Evolutionary conservation across 257 asterid species (phyloP), one percentile per base, ranked within the genome.

Genomic region (Euphrasia confusa): DNA sequence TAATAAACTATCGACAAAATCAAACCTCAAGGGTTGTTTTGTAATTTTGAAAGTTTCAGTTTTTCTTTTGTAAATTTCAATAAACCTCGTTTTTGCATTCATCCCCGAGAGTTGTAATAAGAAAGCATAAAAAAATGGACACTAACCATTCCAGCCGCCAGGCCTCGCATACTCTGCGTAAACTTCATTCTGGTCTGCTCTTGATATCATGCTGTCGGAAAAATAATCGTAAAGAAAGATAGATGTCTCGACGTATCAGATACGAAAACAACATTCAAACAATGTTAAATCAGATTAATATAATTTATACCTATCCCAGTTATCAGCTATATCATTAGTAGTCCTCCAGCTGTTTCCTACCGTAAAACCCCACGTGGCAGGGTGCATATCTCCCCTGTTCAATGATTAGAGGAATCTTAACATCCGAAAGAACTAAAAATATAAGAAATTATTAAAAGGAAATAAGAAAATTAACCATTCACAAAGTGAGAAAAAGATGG

Each of bases 111-210:
- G 9, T 33, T 0, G 2, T 50, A 17, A 50, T 50, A 15, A 50
- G 6, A 48, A 48, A 4, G 24, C 54, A n/a, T 14, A 48, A 0
- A 48, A 44, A 5, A 7, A 3, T 7, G 24, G 5, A 49, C 1
- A 75, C 95, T 66, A 70, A 90, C 95, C 98, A 40, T 90, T 90
- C 98, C 98, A 90, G 69, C 98, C 96, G 59, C 98, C 98, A 2
- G 96, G 95, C 70, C 89, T 80, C 7, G 96, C 96, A 65, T 58
- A 60, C 0, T 75, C 91, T n/a, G 98, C 94, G 55, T 85, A 88
- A 28, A 90, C 95, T 79, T 88, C 98, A 44, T 88, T 90, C 79
- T 83, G 78, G 55, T 90, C 98, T 30, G 98, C 96, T 84, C 94
- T 80, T 9, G 95, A 78, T 12, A 88, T 33, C 98, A 90, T 90